phyloP scores from a whole-genome alignment of 2,329 filamentous ascomycete genomes.

The Magnaporthiopsis incrustans region DNA sequence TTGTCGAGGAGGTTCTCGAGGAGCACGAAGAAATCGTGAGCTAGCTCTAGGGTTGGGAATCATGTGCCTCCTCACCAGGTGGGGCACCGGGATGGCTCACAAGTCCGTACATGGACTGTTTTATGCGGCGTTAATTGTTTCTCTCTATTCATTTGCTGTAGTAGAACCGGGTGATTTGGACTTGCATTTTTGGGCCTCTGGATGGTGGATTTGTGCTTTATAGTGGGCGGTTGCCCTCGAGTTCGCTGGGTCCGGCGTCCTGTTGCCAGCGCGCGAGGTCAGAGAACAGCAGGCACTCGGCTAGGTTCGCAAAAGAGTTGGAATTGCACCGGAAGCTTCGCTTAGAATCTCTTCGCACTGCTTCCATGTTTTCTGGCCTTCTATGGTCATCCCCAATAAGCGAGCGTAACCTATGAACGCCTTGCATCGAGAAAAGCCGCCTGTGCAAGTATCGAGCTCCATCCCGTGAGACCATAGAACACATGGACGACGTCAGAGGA shows the following conservation, averaged over 20 bases:
- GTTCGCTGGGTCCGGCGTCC: not conserved
- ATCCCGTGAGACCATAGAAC: no score
- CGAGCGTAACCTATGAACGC: no score
- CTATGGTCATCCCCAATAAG: not conserved
- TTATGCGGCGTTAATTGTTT: not conserved
- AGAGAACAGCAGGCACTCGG: not conserved
- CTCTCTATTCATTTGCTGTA: not conserved
- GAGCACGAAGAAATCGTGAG: conserved; percentile 72
- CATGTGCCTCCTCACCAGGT: not conserved
- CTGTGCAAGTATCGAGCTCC: no score
- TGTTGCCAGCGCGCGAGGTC: not conserved
- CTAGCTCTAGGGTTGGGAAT: conserved; percentile 12
- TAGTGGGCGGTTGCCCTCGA: not conserved
- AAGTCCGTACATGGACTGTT: not conserved
- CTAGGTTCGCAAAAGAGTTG: not conserved
- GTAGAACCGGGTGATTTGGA: not conserved
- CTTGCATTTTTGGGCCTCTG: not conserved
- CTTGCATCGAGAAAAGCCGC: no score
- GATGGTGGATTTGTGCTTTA: not conserved
- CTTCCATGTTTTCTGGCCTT: not conserved
- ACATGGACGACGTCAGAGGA: no score
- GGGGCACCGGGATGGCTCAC: not conserved
- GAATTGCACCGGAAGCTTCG: not conserved
- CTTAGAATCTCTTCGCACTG: not conserved
- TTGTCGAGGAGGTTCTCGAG: conserved; percentile 73